Conservation (phyloP, 371 early-diverging fungal genomes). For the Mucor plumbeus region DNA sequence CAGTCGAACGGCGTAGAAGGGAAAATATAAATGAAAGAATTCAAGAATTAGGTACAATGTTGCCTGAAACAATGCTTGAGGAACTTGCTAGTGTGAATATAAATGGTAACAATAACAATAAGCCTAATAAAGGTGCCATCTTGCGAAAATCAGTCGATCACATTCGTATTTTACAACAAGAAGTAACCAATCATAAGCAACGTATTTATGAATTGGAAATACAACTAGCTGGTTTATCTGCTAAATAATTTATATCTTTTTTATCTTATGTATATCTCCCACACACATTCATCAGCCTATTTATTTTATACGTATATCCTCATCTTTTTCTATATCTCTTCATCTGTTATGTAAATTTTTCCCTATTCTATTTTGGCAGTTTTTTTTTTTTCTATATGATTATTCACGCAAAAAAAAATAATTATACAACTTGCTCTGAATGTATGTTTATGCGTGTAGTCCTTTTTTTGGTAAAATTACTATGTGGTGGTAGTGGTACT, state of each 20-base stretch:
- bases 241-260: background rate
- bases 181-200: conserved; percentile 56
- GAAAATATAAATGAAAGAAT: conserved; percentile 98
- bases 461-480: background rate
- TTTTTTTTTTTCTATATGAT: background rate
- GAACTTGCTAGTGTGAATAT: conserved; percentile 40
- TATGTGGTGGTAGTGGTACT: no score
- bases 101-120: conserved; percentile 46
- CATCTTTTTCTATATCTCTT: background rate
- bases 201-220: conserved; percentile 79
- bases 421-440: background rate
- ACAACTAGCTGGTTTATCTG: conserved; percentile 22
- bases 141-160: conserved; percentile 91
- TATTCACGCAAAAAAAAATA: background rate
- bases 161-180: conserved; percentile 75
- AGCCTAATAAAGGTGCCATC: conserved; percentile 87
- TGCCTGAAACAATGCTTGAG: conserved; percentile 79
- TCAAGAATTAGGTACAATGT: conserved; percentile 85
- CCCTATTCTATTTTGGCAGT: background rate
- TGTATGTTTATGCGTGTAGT: background rate
- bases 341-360: background rate
- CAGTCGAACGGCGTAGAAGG: conserved; percentile 92
- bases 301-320: background rate
- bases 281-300: background rate
- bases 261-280: background rate